Base-by-base conservation (phyloP, 371 early-diverging fungal species). In the Mortierella sp. region DNA sequence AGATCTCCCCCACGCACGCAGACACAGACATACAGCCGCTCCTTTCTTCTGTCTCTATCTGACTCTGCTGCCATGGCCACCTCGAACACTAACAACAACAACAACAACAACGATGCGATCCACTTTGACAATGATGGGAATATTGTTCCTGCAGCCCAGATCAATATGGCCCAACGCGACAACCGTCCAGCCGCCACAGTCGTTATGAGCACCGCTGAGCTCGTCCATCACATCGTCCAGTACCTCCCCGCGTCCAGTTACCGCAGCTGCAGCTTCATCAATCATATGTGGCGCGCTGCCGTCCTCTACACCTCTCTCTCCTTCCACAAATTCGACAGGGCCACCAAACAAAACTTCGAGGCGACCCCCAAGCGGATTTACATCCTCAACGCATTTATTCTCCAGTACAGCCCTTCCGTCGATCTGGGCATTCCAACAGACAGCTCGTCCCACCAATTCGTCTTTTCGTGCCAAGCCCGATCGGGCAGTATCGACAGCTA, bases 391-490 rank as follows among this genome's bases (percentile, higher is more conserved):
- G 48, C 61, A 6, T 64, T 57, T 16, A 51, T 80, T 14, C 74
- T 79, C 6, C 76, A 83, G 26, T 79, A 79, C 70, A 34, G 74
- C 10, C 44, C 82, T 3, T 24, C 28, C 11, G 69, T 72, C 19
- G 28, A 40, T 46, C 3, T 2, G 46, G 53, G 64, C 1, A 21
- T 64, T 21, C 37, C 51, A 16, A 31, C 67, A 13, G 26, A 53
- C 1, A 37, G 55, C 40, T 50, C 31, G 1, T 13, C 44, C 24
- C 51, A 73, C 26, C 76, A 77, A 16, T 81, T 81, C 55, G 51
- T 81, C 10, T 77, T 81, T 46, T 81, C 82, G 21, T 81, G 82
- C 57, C 82, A 81, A 40, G 43, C 82, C 28, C 59, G 57, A 48
- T 69, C 71, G 8, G 78, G 57, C 6, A 74, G 74, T 26, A 50